Percentiles rank a stretch among this genome's conserved stretches.
Evolutionary conservation across 2,329 filamentous ascomycete genomes (phyloP).

Genomic region (Colletotrichum lini): DNA sequence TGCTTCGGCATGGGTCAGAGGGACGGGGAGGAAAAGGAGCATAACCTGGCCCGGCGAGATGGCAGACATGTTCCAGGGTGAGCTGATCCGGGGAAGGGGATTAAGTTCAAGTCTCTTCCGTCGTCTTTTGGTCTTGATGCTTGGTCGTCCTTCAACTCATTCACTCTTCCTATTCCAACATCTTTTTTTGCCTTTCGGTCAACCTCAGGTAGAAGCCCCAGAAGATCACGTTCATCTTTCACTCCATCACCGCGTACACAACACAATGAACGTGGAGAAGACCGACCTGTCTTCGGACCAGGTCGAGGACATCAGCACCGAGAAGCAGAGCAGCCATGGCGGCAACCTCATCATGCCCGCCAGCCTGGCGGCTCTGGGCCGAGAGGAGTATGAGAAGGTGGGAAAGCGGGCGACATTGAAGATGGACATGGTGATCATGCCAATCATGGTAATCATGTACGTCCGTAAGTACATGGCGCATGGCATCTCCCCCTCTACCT

Average conservation of each 20-base stretch:
- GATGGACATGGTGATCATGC: slow-evolving; percentile 48
- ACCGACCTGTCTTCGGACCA: slow-evolving; percentile 23
- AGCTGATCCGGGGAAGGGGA: neutral
- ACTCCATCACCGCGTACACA: neutral
- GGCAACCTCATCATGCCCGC: slow-evolving; percentile 42
- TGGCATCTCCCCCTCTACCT: accelerated
- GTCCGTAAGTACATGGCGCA: slow-evolving; percentile 32
- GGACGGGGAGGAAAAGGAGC: neutral
- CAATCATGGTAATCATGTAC: slow-evolving; percentile 47
- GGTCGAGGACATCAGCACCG: slow-evolving; percentile 28
- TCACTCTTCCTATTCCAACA: neutral
- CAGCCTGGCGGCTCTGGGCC: slow-evolving; percentile 42
- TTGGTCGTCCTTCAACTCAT: neutral
- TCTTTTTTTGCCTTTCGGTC: neutral
- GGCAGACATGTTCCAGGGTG: neutral
- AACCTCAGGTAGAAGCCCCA: too few species aligned
- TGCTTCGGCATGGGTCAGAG: neutral
- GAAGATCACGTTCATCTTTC: too few species aligned
- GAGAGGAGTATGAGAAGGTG: slow-evolving; percentile 42
- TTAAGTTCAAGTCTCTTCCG: slow-evolving; percentile 6
- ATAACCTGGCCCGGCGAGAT: neutral
- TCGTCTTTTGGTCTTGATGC: neutral
- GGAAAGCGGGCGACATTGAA: slow-evolving; percentile 41
- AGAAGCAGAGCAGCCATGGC: slow-evolving; percentile 11
- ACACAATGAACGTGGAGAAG: slow-evolving; percentile 22